Percentiles rank a stretch among this genome's conserved stretches.
Conservation (phyloP, 768 basidiomycete species). For the Jaapia argillacea region DNA sequence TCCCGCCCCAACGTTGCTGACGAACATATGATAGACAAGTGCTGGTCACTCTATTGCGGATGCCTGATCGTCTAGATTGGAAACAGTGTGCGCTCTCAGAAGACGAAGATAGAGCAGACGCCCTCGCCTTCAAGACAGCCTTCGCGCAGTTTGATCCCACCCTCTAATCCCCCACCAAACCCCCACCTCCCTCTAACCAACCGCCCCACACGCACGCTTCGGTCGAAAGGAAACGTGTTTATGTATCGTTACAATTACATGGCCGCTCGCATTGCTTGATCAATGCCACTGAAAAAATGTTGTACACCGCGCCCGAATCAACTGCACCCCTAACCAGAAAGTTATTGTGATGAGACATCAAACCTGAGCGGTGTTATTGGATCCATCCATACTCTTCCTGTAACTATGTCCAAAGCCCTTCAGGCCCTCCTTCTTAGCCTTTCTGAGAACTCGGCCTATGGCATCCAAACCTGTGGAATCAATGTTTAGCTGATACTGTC, state of each 20-base stretch:
- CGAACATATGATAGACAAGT: constrained; percentile 83
- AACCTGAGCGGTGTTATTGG: too few relatives aligned
- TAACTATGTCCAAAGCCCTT: constrained; percentile 61
- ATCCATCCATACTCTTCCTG: constrained; percentile 43
- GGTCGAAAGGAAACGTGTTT: too few relatives aligned
- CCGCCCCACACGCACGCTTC: too few relatives aligned
- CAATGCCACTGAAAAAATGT: too few relatives aligned
- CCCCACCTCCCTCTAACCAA: too few relatives aligned
- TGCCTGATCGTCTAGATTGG: constrained; percentile 84
- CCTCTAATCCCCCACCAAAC: too few relatives aligned
- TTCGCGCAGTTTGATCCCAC: constrained; percentile 68
- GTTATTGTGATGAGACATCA: too few relatives aligned
- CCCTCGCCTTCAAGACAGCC: constrained; percentile 71
- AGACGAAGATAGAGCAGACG: constrained; percentile 80
- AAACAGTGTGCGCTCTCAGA: constrained; percentile 77
- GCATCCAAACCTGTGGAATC: constrained; percentile 64
- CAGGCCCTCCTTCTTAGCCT: constrained; percentile 53
- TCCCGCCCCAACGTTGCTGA: too few relatives aligned
- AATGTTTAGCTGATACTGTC: neutral
- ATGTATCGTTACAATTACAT: too few relatives aligned
- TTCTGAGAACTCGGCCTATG: constrained; percentile 68
- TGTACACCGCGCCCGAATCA: too few relatives aligned
- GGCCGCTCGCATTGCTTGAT: too few relatives aligned
- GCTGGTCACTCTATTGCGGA: constrained; percentile 63
- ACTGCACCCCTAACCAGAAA: too few relatives aligned